Conservation (phyloP, 208 protist species). For the Wallacemonas rigidus region DNA sequence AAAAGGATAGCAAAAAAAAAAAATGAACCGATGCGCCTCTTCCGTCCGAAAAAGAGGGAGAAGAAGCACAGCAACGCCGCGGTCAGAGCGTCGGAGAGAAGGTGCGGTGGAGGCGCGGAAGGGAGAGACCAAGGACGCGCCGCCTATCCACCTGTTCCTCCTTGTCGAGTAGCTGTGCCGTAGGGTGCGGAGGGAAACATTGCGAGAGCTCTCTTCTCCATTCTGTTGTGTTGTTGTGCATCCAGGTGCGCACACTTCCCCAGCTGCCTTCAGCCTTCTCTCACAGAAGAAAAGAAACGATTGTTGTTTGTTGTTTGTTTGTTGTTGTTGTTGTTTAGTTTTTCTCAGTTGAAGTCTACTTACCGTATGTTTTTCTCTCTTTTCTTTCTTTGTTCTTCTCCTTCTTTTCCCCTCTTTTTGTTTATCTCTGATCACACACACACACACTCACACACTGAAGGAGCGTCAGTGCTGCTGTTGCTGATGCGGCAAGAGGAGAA, state of each 20-base stretch:
- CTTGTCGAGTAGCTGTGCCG: no score
- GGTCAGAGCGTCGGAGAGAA: not conserved
- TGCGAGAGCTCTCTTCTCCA: no score
- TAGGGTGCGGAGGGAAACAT: no score
- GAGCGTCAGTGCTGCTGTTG: no score
- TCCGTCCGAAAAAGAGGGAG: not conserved
- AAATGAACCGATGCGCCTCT: no score
- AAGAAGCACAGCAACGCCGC: slow-evolving; percentile 11
- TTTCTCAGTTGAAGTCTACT: not conserved
- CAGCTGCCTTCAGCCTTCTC: not conserved
- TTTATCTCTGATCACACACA: not conserved
- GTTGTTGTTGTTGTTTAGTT: not conserved
- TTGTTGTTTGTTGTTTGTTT: no score
- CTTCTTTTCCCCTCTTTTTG: slow-evolving; percentile 3
- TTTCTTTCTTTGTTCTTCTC: not conserved
- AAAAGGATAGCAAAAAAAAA: slow-evolving; percentile 1
- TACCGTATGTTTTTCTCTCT: not conserved
- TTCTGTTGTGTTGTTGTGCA: no score
- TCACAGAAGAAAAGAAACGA: slow-evolving; percentile 14
- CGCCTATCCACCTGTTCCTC: no score
- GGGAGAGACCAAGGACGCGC: no score
- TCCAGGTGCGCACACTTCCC: no score
- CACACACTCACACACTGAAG: not conserved
- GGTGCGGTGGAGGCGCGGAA: no score
- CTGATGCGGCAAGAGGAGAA: no score